These are phyloP conservation scores for Pouteria campechiana DNA, from an alignment of 179 eudicot species.

Conservation along the genomic window DNA sequence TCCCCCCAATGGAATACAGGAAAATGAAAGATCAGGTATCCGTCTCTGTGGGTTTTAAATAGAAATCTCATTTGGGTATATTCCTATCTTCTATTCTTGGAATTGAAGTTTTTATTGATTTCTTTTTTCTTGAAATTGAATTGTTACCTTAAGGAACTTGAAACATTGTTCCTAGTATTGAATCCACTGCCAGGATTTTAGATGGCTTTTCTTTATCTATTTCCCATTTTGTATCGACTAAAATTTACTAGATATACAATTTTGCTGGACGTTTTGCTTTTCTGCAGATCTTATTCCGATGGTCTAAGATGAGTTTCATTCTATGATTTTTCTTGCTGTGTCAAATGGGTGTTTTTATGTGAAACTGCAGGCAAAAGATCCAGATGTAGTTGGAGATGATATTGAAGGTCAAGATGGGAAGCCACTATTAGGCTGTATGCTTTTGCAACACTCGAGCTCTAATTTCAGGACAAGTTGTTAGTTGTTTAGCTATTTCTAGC, in stretches of 20 bases:
- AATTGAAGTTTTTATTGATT: background rate
- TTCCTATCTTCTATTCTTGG: background rate
- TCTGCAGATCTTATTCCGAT: background rate
- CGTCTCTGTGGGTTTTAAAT: too few relatives aligned
- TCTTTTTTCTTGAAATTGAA: background rate
- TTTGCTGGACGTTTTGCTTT: background rate
- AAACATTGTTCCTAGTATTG: background rate
- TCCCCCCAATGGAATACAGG: constrained; percentile 72
- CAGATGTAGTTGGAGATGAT: constrained; percentile 22
- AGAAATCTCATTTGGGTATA: too few relatives aligned
- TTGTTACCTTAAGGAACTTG: background rate
- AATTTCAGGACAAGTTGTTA: too few relatives aligned
- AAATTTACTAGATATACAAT: background rate
- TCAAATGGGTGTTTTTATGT: background rate
- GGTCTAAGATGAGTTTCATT: background rate
- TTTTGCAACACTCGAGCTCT: background rate
- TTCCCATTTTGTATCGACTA: background rate
- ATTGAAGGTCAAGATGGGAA: constrained; percentile 44
- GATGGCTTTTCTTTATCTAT: background rate
- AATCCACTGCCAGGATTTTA: background rate
- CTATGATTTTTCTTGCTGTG: background rate
- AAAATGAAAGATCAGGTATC: constrained; percentile 82
- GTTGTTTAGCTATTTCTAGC: background rate
- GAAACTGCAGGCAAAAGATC: constrained; percentile 43
- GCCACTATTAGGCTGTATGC: constrained; percentile 33